Conservation (phyloP, 2,329 filamentous ascomycete genomes). For the Pseudocercospora vitis region DNA sequence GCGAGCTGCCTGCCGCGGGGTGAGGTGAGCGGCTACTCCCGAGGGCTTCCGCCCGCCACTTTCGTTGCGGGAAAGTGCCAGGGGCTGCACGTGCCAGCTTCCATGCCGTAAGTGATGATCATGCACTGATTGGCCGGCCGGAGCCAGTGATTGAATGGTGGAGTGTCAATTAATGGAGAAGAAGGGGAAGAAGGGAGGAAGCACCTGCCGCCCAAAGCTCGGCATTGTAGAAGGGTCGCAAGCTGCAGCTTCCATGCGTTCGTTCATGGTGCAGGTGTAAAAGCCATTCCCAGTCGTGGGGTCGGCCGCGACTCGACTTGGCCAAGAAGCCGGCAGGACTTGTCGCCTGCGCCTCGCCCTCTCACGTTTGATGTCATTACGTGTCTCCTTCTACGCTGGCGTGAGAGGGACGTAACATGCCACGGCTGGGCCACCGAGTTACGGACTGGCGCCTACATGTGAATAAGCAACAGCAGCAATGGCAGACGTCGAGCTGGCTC, state of each 20-base stretch:
- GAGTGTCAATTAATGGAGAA: not conserved
- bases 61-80: not conserved
- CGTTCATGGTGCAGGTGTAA: no score
- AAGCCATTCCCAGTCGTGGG: no score
- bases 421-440: not conserved
- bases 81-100: not conserved
- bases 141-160: not conserved
- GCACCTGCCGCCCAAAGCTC: no score
- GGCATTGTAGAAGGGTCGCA: not conserved
- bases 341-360: conserved; percentile 3
- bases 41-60: not conserved
- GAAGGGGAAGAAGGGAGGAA: not conserved
- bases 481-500: conserved; percentile 78
- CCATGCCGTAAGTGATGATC: not conserved
- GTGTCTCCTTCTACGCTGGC: not conserved
- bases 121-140: not conserved
- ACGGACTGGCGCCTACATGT: not conserved
- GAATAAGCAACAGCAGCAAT: conserved; percentile 48
- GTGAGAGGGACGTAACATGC: not conserved
- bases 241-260: not conserved
- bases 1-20: no score
- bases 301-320: conserved; percentile 1
- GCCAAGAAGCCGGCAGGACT: not conserved
- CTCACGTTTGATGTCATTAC: not conserved
- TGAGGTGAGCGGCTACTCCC: not conserved